phyloP scores from a whole-genome alignment of 768 basidiomycete genomes.

The Phanerochaete carnosa region DNA sequence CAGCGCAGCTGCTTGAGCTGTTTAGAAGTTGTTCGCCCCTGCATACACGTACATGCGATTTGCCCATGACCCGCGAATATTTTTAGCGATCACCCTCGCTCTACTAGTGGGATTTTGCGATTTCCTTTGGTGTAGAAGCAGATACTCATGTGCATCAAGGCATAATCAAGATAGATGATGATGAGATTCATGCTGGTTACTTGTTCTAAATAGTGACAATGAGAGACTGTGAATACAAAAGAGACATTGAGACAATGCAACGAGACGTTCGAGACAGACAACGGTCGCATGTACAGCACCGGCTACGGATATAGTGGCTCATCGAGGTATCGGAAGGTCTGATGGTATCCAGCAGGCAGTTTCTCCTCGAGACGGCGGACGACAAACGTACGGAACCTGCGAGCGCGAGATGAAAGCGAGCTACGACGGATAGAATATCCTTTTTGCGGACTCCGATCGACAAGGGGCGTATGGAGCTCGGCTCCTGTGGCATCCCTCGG shows the following conservation, averaged over 20 bases:
- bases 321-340: conserved; percentile 1
- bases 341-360: conserved; percentile 1
- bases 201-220: conserved; percentile 5
- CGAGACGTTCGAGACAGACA: neutral
- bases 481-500: conserved; percentile 8
- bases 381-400: neutral
- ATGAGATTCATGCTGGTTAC: conserved; percentile 2
- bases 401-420: conserved; percentile 2
- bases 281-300: neutral
- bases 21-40: too few species aligned
- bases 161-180: neutral
- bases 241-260: neutral
- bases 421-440: neutral
- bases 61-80: too few species aligned
- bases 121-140: too few species aligned
- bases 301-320: neutral
- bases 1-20: too few species aligned
- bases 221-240: conserved; percentile 7
- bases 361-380: neutral
- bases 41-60: too few species aligned
- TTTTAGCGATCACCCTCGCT: too few species aligned
- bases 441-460: neutral
- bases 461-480: conserved; percentile 6
- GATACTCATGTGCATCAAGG: neutral
- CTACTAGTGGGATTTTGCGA: too few species aligned